Evolutionary conservation across 345 rosid genomes (phyloP).

Genomic region (Bruguiera parviflora): DNA sequence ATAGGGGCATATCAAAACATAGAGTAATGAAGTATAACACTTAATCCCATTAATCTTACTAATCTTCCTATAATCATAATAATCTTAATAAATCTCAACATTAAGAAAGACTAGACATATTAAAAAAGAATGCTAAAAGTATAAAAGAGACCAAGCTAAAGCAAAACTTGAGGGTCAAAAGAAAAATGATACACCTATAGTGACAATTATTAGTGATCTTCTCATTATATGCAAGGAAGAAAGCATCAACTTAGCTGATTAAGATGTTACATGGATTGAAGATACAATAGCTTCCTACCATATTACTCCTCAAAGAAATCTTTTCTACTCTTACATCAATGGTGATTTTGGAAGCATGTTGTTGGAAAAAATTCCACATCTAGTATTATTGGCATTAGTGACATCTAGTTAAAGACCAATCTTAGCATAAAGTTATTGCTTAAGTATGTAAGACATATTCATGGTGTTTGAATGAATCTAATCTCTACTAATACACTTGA

Average conservation of each 20-base stretch:
- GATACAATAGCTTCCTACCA: background rate
- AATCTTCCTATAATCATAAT: too few species aligned
- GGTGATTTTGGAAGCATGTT: background rate
- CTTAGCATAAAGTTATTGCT: background rate
- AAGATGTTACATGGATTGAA: background rate
- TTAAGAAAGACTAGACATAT: background rate
- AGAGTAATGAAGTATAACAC: too few species aligned
- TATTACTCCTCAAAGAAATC: background rate
- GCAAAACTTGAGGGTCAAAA: background rate
- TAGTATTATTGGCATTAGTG: constrained; percentile 3
- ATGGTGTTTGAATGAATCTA: too few species aligned
- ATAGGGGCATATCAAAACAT: background rate
- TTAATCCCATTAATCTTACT: background rate
- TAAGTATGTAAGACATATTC: constrained; percentile 9
- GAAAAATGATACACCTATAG: background rate
- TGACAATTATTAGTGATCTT: background rate
- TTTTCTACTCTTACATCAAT: background rate
- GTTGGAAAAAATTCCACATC: background rate
- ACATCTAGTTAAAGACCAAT: constrained; percentile 1
- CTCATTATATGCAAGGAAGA: background rate
- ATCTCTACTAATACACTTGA: too few species aligned
- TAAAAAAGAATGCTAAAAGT: background rate
- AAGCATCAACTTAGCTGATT: background rate
- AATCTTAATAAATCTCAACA: too few species aligned
- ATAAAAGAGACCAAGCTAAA: background rate